Conservation (phyloP, 2,329 filamentous ascomycete species). For the Pseudopyrenochaeta lycopersici region DNA sequence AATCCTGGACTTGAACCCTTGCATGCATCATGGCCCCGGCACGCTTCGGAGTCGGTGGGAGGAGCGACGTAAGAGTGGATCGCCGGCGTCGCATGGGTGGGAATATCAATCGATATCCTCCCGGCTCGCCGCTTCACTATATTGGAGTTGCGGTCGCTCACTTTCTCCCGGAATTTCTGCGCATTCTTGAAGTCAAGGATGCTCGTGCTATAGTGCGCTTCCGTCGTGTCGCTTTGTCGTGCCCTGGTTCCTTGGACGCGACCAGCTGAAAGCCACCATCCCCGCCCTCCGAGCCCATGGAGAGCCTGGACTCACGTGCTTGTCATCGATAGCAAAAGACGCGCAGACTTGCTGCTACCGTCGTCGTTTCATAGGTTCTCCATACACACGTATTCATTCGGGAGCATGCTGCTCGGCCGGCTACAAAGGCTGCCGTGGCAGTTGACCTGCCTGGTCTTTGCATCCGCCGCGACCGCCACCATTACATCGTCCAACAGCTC, state of each 20-base stretch:
- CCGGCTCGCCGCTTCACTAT: background rate
- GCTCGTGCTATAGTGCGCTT: background rate
- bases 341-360: conserved; percentile 5
- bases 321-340: conserved; percentile 21
- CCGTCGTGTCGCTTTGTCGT: conserved; percentile 1
- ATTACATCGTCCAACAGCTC: conserved; percentile 38
- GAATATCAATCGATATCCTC: background rate
- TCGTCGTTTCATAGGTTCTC: background rate
- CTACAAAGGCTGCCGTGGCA: conserved; percentile 26
- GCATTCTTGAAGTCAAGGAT: background rate
- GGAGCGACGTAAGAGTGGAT: conserved; percentile 8
- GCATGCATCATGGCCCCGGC: conserved; percentile 9
- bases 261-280: conserved; percentile 7
- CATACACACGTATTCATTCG: conserved; percentile 1
- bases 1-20: conserved; percentile 7
- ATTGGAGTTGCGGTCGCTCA: background rate
- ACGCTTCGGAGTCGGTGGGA: conserved; percentile 6
- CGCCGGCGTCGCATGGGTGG: conserved; percentile 8
- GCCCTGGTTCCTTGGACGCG: background rate
- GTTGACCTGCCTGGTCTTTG: conserved; percentile 34
- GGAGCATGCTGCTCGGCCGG: conserved; percentile 24
- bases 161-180: background rate
- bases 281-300: conserved; percentile 11
- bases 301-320: conserved; percentile 5
- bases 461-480: conserved; percentile 24